phyloP scores from a whole-genome alignment of 257 asterid species.

The Asclepias syriaca region DNA sequence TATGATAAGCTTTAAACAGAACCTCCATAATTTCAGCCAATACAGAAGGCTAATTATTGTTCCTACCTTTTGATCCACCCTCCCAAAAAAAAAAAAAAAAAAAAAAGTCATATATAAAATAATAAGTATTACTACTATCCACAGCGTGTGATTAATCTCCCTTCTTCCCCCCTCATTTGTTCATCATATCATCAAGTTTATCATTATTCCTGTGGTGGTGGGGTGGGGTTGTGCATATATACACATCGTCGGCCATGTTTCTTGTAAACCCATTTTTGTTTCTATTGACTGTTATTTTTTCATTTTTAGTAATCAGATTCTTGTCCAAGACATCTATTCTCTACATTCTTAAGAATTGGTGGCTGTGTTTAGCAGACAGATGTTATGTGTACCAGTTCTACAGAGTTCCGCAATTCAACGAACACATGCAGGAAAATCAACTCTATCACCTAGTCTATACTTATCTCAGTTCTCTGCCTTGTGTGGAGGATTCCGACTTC shows the following conservation, averaged over 20 bases:
- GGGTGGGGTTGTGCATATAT: too few species aligned
- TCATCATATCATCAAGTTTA: too few species aligned
- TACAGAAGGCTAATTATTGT: too few species aligned
- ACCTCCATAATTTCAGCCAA: too few species aligned
- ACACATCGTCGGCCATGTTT: slow-evolving; percentile 35
- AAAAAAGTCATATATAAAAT: neutral
- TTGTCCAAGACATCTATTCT: slow-evolving; percentile 46
- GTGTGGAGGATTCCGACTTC: slow-evolving; percentile 72
- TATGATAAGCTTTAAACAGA: too few species aligned
- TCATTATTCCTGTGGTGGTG: neutral
- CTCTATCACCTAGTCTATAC: slow-evolving; percentile 50
- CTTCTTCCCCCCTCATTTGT: neutral
- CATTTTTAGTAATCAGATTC: slow-evolving; percentile 29
- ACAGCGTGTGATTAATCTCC: too few species aligned
- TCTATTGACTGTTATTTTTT: slow-evolving; percentile 22
- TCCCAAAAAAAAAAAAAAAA: too few species aligned
- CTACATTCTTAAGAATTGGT: slow-evolving; percentile 35
- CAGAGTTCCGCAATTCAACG: slow-evolving; percentile 83
- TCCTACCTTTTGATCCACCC: neutral
- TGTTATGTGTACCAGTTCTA: slow-evolving; percentile 68
- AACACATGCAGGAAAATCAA: slow-evolving; percentile 88
- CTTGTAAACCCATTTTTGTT: slow-evolving; percentile 30
- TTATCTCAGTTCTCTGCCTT: slow-evolving; percentile 72
- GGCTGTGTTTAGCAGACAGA: slow-evolving; percentile 45
- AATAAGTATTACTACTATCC: too few species aligned